Base-by-base conservation (phyloP, 176 grass and related monocot genomes). In the Carex kokanica region DNA sequence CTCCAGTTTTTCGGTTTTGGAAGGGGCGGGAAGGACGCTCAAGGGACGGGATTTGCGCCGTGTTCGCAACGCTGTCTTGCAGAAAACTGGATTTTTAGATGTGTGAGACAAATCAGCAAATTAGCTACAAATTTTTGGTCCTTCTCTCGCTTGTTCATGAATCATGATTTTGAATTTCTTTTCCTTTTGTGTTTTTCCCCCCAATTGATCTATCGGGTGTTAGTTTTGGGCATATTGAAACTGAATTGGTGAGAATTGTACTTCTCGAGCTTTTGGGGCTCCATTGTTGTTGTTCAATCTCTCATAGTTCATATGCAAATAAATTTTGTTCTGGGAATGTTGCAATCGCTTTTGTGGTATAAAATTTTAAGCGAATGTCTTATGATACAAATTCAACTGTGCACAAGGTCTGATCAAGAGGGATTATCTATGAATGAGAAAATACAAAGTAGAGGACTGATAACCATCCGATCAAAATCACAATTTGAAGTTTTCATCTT, bases 11-110 rank as follows among this genome's bases (percentile, higher is more conserved):
- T 95, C 93, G 59, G 86, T 95, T 74, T 85, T 92, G 88, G 93
- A 92, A 71, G 93, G 93, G 81, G 84, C 84, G 38, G 93, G 93
- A 24, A 77, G 93, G 64, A 95, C 93, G 65, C 88, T 95, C 23
- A 95, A 95, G 73, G 93, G 93, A 1, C 90, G 93, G 31, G 93
- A 95, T 71, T 89, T 95, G 86, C 84, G 88, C 4, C 86, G 93
- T n/a, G 87, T 95, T 83, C 93, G 93, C 78, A 95, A 92, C 73
- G 90, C 93, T 54, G 90, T 92, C 41, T 88, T 91, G 90, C 88
- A 88, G 31, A 92, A 88, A 84, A 95, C 93, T 78, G 93, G 93
- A 55, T 95, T 95, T 85, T 90, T 95, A 66, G 90, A 95, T 89
- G 79, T 95, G 90, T 92, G 90, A 92, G 69, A 29, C 83, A 81